Conservation (phyloP, 345 rosid genomes). For the Salix viminalis region DNA sequence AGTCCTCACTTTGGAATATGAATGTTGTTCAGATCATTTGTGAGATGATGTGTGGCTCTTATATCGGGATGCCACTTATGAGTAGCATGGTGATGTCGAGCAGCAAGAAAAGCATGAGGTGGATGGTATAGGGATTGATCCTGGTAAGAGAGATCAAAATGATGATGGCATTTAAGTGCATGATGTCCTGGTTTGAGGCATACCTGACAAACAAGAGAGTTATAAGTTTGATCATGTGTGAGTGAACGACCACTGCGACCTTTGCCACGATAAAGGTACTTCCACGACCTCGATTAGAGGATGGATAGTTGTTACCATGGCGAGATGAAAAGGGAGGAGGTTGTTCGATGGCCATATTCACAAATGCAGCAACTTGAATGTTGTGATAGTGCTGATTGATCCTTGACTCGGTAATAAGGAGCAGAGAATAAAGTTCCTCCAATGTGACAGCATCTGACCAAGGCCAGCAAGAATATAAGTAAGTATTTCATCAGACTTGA, state of each 20-base stretch:
- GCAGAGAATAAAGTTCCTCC: background rate
- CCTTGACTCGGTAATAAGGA: background rate
- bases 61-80: background rate
- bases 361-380: background rate
- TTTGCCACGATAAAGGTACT: too few relatives aligned
- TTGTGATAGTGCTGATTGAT: too few relatives aligned
- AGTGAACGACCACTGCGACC: too few relatives aligned
- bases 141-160: background rate
- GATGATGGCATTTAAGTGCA: background rate
- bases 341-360: accelerated
- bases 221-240: too few relatives aligned
- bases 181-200: background rate
- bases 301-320: too few relatives aligned
- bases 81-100: accelerated
- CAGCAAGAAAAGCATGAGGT: background rate
- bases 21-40: background rate
- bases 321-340: accelerated
- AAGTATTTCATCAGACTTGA: background rate
- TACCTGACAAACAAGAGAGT: background rate
- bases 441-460: background rate
- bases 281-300: too few relatives aligned
- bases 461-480: background rate
- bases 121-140: background rate
- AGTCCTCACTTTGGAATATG: background rate
- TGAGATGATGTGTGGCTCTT: background rate